A percentile compares a stretch with the other conserved stretches of the same genome.
Evolutionary conservation across 768 basidiomycete species (phyloP).

Genomic region (Sarcodon sp.): DNA sequence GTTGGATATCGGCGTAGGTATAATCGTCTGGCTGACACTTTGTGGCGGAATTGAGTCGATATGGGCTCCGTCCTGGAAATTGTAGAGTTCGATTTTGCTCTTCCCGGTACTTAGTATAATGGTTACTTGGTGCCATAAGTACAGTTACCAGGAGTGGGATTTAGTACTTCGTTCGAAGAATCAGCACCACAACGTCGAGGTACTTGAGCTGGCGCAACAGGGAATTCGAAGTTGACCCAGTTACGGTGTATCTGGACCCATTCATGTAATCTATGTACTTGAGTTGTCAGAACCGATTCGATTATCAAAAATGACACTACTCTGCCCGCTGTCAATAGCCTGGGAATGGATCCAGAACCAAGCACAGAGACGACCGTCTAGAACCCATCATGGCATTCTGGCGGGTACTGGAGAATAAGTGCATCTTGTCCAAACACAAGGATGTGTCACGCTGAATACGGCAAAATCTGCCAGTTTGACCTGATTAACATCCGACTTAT

Average conservation of each 20-base stretch:
- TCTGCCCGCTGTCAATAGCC: constrained; percentile 50
- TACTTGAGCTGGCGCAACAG: constrained; percentile 41
- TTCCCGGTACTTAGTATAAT: constrained; percentile 54
- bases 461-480: constrained; percentile 60
- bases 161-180: constrained; percentile 26
- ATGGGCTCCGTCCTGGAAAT: constrained; percentile 62
- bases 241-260: constrained; percentile 56
- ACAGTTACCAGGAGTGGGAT: constrained; percentile 44
- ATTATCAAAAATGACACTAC: constrained; percentile 19
- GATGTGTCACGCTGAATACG: constrained; percentile 64
- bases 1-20: constrained; percentile 10
- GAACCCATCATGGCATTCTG: constrained; percentile 48
- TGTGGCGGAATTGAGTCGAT: constrained; percentile 26
- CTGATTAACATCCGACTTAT: constrained; percentile 43
- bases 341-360: constrained; percentile 65
- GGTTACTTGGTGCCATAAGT: constrained; percentile 64
- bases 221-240: constrained; percentile 35
- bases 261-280: constrained; percentile 56
- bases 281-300: not conserved
- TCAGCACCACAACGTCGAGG: constrained; percentile 60
- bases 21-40: constrained; percentile 11
- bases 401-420: constrained; percentile 59
- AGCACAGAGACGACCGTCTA: constrained; percentile 55
- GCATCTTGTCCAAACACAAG: constrained; percentile 59
- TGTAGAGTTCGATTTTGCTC: constrained; percentile 53